Conservation (phyloP, 1,139 yeast species). For the Debaryomyces udenii region DNA sequence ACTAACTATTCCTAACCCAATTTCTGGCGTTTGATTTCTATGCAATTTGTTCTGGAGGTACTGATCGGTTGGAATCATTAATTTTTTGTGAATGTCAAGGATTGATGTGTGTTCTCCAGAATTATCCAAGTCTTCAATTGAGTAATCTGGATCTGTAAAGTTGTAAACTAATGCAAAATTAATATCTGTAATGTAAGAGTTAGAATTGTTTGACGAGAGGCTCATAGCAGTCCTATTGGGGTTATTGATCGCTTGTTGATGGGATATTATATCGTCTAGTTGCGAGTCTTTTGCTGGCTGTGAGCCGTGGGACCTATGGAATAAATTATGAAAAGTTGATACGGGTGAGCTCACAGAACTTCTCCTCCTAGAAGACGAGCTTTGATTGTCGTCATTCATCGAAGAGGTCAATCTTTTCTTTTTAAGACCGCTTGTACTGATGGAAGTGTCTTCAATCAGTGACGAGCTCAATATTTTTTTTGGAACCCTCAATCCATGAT, state of each 20-base stretch:
- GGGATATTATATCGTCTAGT: constrained; percentile 18
- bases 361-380: constrained; percentile 19
- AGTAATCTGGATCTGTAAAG: constrained; percentile 42
- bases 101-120: constrained; percentile 29
- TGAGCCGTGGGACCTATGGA: constrained; percentile 33
- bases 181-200: constrained; percentile 40
- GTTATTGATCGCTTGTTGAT: constrained; percentile 17
- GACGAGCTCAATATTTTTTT: constrained; percentile 31
- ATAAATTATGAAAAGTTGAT: constrained; percentile 38
- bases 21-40: constrained; percentile 21
- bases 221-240: constrained; percentile 30
- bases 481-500: constrained; percentile 30
- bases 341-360: constrained; percentile 39
- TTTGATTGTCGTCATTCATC: constrained; percentile 20
- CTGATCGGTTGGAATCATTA: constrained; percentile 46
- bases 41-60: constrained; percentile 32
- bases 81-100: constrained; percentile 39
- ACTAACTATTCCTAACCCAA: constrained; percentile 28
- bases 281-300: constrained; percentile 18
- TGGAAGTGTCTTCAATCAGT: constrained; percentile 22
- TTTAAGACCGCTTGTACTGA: constrained; percentile 22
- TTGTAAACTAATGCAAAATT: constrained; percentile 39
- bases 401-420: constrained; percentile 30
- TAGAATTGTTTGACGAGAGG: constrained; percentile 46
- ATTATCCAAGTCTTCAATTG: constrained; percentile 27